These are phyloP conservation scores for Podospora didyma DNA, from an alignment of 495 filamentous ascomycete species.

Conservation along the genomic window DNA sequence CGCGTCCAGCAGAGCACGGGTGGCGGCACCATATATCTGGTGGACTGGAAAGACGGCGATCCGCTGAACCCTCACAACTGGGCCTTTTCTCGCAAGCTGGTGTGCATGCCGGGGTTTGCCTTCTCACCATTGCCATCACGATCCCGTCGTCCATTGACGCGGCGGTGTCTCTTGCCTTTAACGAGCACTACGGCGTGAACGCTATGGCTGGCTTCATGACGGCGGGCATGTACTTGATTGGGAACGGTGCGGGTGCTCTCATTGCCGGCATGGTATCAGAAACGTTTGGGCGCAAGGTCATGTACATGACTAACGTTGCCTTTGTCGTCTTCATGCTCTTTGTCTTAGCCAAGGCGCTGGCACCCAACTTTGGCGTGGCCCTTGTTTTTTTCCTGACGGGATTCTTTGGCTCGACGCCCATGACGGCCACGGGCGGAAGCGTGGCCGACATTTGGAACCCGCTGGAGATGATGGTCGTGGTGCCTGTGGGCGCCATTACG, in stretches of 20 bases:
- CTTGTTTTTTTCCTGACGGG: constrained; percentile 3
- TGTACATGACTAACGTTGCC: constrained; percentile 9
- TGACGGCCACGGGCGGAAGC: constrained; percentile 6
- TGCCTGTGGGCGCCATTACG: not conserved
- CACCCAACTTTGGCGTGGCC: constrained; percentile 1
- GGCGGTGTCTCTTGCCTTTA: not conserved
- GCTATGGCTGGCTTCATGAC: not conserved
- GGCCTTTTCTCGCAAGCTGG: not conserved
- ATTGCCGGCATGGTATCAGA: constrained; percentile 7
- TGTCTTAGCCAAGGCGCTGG: constrained; percentile 6
- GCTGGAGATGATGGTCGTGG: not conserved
- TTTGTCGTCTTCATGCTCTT: constrained; percentile 6
- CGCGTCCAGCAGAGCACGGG: not conserved
- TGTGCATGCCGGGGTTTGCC: not conserved
- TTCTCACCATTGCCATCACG: not conserved
- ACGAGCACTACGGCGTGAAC: not conserved
- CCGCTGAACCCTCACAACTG: not conserved
- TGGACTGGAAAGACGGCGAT: not conserved
- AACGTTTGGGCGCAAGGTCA: constrained; percentile 7
- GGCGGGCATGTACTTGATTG: not conserved
- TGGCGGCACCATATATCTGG: not conserved
- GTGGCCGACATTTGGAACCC: constrained; percentile 8
- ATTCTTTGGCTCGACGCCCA: constrained; percentile 6
- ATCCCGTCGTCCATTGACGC: not conserved
- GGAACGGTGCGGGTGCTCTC: constrained; percentile 4